Evolutionary conservation across 495 filamentous ascomycete species (phyloP), one percentile per base, ranked within the genome.

Genomic region (Aspergillus campestris): DNA sequence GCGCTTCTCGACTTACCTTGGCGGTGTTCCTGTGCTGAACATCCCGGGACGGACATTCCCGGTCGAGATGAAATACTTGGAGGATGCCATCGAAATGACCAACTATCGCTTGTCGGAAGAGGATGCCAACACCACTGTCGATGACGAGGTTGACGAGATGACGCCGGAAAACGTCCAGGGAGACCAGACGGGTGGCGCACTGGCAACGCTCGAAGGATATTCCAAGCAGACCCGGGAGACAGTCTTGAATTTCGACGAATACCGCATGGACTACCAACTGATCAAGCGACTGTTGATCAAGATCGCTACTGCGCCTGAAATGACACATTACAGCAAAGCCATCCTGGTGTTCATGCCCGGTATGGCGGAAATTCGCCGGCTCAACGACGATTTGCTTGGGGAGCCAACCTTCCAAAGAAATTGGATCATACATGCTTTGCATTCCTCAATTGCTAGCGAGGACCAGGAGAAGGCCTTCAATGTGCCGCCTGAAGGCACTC

Each of bases 1-100:
- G 47, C 80, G 81, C 11, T 94, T 98, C 59, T 95, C 92, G 0
- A 79, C 77, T 2, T 98, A 98, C 53, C 72, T 98, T 0, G 77
- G 80, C 15, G 80, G 81, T 13, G 91, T 91, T 6, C 90, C 92
- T 0, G 78, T 95, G 15, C 60, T 98, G 37, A 87, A 82, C 29
- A 87, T 96, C 13, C 92, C 92, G 11, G 92, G 92, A 1, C 81
- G 91, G 18, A 95, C 92, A 0, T 96, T 91, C 62, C 92, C 92
- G 0, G 92, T 98, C 28, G 72, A 83, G 51, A 83, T 86, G 24
- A 84, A 81, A 58, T 98, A 85, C 51, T 73, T 96, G 0, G 92
- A 96, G 58, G 92, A 98, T 70, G 91, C 87, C 2, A 74, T 96
- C 6, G 87, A 95, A 48, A 42, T 84, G 41, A 94, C 89, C 6